Conservation (phyloP, 2,329 filamentous ascomycete species). For the Diplodia corticola region DNA sequence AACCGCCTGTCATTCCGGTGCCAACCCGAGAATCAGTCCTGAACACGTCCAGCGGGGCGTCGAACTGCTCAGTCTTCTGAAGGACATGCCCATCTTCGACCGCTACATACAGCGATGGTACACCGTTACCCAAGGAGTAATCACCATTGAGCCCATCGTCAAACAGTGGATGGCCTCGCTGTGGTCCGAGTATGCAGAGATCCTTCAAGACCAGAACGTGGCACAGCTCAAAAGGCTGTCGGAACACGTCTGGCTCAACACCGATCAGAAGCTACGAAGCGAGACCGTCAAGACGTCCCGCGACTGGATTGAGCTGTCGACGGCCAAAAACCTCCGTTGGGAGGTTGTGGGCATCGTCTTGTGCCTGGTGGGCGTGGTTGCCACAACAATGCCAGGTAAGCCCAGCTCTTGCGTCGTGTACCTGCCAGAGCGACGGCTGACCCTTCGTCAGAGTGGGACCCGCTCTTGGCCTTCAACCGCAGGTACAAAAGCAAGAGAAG, state of each 20-base stretch:
- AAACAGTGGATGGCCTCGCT: slow-evolving; percentile 34
- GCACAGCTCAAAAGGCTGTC: slow-evolving; percentile 41
- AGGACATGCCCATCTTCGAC: slow-evolving; percentile 31
- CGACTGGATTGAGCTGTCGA: slow-evolving; percentile 42
- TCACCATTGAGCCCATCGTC: slow-evolving; percentile 39
- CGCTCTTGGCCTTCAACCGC: slow-evolving; percentile 22
- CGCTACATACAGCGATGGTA: slow-evolving; percentile 39
- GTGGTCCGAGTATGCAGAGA: slow-evolving; percentile 33
- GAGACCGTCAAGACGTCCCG: slow-evolving; percentile 40
- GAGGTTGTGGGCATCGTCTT: slow-evolving; percentile 46
- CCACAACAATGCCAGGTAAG: slow-evolving; percentile 33
- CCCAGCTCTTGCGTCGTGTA: not conserved
- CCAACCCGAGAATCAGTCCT: slow-evolving; percentile 3
- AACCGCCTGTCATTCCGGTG: not conserved
- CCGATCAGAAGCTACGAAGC: slow-evolving; percentile 38
- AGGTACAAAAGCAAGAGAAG: slow-evolving; percentile 10
- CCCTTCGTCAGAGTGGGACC: slow-evolving; percentile 32
- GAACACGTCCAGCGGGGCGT: slow-evolving; percentile 33
- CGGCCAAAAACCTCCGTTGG: slow-evolving; percentile 45
- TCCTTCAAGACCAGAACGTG: slow-evolving; percentile 28
- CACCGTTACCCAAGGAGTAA: slow-evolving; percentile 33
- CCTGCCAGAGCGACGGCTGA: not conserved
- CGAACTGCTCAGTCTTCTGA: slow-evolving; percentile 32
- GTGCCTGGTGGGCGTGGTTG: slow-evolving; percentile 38
- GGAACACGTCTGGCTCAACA: slow-evolving; percentile 46